phyloP scores from a whole-genome alignment of 2,329 filamentous ascomycete species.

The Xylariaceae sp. region DNA sequence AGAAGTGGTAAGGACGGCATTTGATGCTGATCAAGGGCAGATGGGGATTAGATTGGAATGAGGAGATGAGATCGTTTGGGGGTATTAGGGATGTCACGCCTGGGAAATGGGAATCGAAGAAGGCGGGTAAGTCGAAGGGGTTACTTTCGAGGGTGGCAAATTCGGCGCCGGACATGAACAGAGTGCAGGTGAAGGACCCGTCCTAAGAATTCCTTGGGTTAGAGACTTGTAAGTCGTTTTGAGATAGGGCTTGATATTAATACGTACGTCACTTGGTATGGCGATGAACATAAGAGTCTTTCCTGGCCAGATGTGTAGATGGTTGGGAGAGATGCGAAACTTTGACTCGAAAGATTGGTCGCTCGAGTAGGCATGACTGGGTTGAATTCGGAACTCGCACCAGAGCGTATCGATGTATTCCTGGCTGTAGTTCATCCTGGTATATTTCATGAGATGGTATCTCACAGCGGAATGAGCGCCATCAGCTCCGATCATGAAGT shows the following conservation, averaged over 20 bases:
- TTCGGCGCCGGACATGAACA: slow-evolving; percentile 72
- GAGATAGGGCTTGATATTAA: not conserved
- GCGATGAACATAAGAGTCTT: slow-evolving; percentile 98
- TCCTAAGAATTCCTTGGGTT: slow-evolving; percentile 46
- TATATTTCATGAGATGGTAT: slow-evolving; percentile 94
- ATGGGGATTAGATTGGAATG: slow-evolving; percentile 79
- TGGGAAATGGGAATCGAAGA: slow-evolving; percentile 81
- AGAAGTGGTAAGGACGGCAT: slow-evolving; percentile 81
- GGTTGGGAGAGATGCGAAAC: slow-evolving; percentile 83
- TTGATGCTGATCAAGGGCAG: slow-evolving; percentile 91
- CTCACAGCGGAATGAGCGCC: slow-evolving; percentile 88
- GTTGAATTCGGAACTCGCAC: slow-evolving; percentile 86
- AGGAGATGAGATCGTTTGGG: slow-evolving; percentile 59
- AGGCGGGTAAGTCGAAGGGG: slow-evolving; percentile 55
- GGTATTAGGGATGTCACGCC: slow-evolving; percentile 72
- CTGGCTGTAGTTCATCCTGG: slow-evolving; percentile 84
- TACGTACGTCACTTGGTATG: slow-evolving; percentile 63
- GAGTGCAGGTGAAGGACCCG: slow-evolving; percentile 88
- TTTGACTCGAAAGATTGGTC: slow-evolving; percentile 34
- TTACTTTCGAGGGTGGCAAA: slow-evolving; percentile 63
- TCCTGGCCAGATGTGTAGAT: slow-evolving; percentile 96
- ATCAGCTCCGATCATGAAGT: slow-evolving; percentile 90
- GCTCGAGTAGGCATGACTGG: slow-evolving; percentile 33
- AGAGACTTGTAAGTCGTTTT: slow-evolving; percentile 3
- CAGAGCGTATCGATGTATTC: slow-evolving; percentile 94